Evolutionary conservation across 495 filamentous ascomycete species (phyloP).

Genomic region (Podospora sp.): DNA sequence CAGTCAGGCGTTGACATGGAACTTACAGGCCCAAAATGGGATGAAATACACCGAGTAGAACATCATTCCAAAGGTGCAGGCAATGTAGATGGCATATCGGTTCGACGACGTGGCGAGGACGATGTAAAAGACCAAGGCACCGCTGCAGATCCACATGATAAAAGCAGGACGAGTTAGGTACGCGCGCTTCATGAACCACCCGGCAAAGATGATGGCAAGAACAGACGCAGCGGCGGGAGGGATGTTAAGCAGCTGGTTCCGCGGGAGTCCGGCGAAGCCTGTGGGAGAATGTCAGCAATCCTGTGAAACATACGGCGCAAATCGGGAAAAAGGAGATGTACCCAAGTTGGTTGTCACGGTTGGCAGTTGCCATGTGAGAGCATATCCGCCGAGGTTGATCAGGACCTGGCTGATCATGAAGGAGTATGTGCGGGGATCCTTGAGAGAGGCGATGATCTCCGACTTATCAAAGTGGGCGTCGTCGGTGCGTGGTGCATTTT

Average conservation of each 20-base stretch:
- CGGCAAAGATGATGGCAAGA: slow-evolving; percentile 1
- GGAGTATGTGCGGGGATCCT: not conserved
- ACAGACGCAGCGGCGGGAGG: not conserved
- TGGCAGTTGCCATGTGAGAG: not conserved
- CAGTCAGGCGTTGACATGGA: not conserved
- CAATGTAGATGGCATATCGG: slow-evolving; percentile 34
- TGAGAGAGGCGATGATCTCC: not conserved
- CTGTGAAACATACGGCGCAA: too few species aligned
- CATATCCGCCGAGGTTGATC: not conserved
- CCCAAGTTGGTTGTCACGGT: slow-evolving; percentile 4
- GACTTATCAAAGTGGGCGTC: not conserved
- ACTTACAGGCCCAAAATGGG: slow-evolving; percentile 35
- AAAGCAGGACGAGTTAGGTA: not conserved
- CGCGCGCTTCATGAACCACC: slow-evolving; percentile 4
- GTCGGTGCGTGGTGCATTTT: not conserved
- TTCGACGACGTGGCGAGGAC: slow-evolving; percentile 24
- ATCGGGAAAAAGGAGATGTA: too few species aligned
- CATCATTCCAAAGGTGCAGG: slow-evolving; percentile 34
- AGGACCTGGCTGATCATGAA: not conserved
- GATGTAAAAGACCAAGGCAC: slow-evolving; percentile 30
- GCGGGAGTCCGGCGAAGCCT: too few species aligned
- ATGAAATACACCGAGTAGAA: slow-evolving; percentile 35
- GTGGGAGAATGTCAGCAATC: too few species aligned
- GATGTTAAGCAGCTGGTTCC: slow-evolving; percentile 5
- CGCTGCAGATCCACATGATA: slow-evolving; percentile 11